Evolutionary conservation across 2,329 filamentous ascomycete genomes (phyloP), one percentile per base, ranked within the genome.

Genomic region (Ophiostoma himal-ulmi): DNA sequence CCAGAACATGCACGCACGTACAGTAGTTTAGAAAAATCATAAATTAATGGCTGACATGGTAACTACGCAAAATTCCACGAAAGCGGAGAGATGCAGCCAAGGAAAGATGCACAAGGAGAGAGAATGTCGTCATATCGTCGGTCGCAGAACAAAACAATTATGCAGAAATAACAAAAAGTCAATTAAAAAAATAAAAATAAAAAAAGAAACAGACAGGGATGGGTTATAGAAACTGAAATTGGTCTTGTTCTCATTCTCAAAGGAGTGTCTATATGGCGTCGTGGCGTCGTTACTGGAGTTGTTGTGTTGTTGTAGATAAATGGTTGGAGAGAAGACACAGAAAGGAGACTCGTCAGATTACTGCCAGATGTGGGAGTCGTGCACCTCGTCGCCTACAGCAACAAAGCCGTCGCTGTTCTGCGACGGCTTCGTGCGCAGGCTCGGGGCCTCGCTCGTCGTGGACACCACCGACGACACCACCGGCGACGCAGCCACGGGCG

Each of bases 361-460:
- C 75, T 82, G 79, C 85, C 84, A 81, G 73, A 86, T 76, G 78
- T 84, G 79, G 68, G 82, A 74, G 71, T 83, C 74, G 57, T 76
- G 75, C 54, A 83, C 76, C 13, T 80, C 74, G 64, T 83, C 77
- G 74, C 81, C 80, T n/a, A 86, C 83, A 72, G 82, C 78, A 20
- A 83, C 82, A 68, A 87, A 90, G 52, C 86, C 83, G 69, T 79
- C 79, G 71, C 74, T 71, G 26, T 64, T 34, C 34, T 64, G 26
- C 14, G 34, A 37, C 13, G 68, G 69, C 69, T 75, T 77, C 64
- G 75, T 75, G 14, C 44, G 44, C 17, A 68, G 69, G 41, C 69
- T 75, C 17, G 75, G 75, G 8, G 75, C 75, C 41, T 64, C 54
- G 22, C 70, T 71, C 26, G 36, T 70, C 37, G 68, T 68, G 37